Evolutionary conservation across 768 basidiomycete genomes (phyloP).

Genomic region (Kwoniella bestiolae): DNA sequence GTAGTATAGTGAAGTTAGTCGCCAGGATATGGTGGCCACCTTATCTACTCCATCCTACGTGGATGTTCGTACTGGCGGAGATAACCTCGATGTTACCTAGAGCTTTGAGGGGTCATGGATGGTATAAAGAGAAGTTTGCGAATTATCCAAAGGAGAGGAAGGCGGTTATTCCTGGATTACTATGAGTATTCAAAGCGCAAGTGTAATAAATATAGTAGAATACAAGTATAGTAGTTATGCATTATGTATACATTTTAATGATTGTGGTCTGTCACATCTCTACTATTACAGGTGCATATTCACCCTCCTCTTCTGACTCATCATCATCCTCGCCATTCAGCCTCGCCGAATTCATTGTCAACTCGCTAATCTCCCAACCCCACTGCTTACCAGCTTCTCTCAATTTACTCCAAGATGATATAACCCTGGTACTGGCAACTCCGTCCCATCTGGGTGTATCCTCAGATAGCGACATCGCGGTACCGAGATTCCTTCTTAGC

Average conservation of each 20-base stretch:
- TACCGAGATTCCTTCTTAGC: conserved; percentile 21
- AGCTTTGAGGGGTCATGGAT: conserved; percentile 73
- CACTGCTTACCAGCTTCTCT: conserved; percentile 18
- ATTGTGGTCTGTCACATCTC: conserved; percentile 28
- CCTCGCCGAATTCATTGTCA: neutral
- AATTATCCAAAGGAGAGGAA: conserved; percentile 78
- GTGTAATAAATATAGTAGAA: no score
- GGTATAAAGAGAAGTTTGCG: conserved; percentile 80
- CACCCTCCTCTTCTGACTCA: conserved; percentile 46
- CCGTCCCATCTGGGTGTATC: conserved; percentile 2
- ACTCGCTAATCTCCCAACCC: conserved; percentile 38
- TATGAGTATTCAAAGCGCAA: neutral
- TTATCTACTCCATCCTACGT: conserved; percentile 68
- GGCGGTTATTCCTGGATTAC: conserved; percentile 69
- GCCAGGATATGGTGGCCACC: conserved; percentile 55
- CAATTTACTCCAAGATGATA: conserved; percentile 14
- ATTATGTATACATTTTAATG: no score
- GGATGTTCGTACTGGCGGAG: conserved; percentile 76
- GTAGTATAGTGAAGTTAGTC: conserved; percentile 14
- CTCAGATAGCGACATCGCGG: neutral
- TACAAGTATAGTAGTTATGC: no score
- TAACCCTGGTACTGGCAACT: conserved; percentile 2
- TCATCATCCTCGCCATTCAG: conserved; percentile 19
- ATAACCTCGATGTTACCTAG: conserved; percentile 78
- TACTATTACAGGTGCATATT: conserved; percentile 55